These are phyloP conservation scores for Erigeron canadensis DNA, from an alignment of 129 eudicot genomes.

Conservation along the genomic window DNA sequence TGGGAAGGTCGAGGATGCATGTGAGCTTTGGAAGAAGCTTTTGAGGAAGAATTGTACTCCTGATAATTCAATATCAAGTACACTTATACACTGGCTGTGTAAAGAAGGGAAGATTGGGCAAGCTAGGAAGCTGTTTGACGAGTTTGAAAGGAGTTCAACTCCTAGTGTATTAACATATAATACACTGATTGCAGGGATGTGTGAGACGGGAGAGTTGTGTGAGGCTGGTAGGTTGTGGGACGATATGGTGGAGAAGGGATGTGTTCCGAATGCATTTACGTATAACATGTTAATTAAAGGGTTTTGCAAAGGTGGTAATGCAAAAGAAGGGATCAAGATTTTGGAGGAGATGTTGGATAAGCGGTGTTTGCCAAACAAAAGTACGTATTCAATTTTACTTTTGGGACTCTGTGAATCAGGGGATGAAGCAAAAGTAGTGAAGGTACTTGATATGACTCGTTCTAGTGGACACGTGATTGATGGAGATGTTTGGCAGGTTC, in stretches of 20 bases:
- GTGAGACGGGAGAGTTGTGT: constrained; percentile 77
- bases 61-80: constrained; percentile 64
- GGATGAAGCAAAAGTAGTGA: constrained; percentile 36
- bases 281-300: constrained; percentile 79
- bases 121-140: constrained; percentile 79
- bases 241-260: constrained; percentile 84
- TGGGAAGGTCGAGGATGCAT: constrained; percentile 77
- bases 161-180: constrained; percentile 82
- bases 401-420: constrained; percentile 44
- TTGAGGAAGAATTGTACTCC: constrained; percentile 76
- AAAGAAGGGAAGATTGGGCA: constrained; percentile 63
- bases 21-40: constrained; percentile 71
- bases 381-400: constrained; percentile 61
- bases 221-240: constrained; percentile 96
- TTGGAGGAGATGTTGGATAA: constrained; percentile 82
- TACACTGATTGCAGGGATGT: constrained; percentile 77
- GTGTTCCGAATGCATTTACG: constrained; percentile 70
- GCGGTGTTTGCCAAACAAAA: constrained; percentile 57
- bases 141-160: constrained; percentile 72
- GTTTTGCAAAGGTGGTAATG: constrained; percentile 66
- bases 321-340: constrained; percentile 62
- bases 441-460: constrained; percentile 45
- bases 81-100: constrained; percentile 85
- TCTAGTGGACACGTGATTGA: constrained; percentile 41
- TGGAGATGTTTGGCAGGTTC: constrained; percentile 44